Conservation (phyloP, 331 rosid species). For the Cydonia oblonga region DNA sequence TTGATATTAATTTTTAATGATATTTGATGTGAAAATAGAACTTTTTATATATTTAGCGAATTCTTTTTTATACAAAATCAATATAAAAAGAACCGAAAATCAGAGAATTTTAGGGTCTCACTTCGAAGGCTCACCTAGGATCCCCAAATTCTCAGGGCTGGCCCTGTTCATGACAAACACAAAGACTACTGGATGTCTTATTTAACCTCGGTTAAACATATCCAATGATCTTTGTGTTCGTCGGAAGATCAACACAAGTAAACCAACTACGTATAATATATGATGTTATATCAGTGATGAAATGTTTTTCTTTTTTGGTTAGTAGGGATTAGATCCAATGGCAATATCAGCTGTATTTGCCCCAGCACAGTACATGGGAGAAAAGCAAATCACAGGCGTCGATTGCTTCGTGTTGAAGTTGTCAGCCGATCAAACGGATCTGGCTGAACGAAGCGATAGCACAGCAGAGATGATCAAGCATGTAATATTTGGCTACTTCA, state of each 20-base stretch:
- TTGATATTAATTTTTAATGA: no score
- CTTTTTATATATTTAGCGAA: no score
- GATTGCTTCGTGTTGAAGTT: conserved; percentile 72
- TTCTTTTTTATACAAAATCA: no score
- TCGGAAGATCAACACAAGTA: no score
- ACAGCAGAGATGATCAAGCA: conserved; percentile 95
- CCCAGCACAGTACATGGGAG: conserved; percentile 79
- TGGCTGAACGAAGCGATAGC: conserved; percentile 62
- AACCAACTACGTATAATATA: no score
- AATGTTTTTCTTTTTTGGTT: background rate
- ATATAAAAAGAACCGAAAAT: no score
- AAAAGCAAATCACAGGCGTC: conserved; percentile 46
- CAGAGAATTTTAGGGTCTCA: no score
- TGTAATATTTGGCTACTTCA: conserved; percentile 64
- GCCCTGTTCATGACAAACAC: background rate
- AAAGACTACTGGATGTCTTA: background rate
- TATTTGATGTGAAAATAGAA: no score
- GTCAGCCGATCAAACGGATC: conserved; percentile 63
- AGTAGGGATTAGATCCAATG: conserved; percentile 81
- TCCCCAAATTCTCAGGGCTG: no score
- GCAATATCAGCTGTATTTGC: conserved; percentile 63
- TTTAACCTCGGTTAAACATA: background rate
- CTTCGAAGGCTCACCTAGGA: no score
- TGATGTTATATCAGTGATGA: background rate
- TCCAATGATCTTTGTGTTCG: no score